phyloP scores from a whole-genome alignment of 116 monocot genomes.

The Zostera marina region DNA sequence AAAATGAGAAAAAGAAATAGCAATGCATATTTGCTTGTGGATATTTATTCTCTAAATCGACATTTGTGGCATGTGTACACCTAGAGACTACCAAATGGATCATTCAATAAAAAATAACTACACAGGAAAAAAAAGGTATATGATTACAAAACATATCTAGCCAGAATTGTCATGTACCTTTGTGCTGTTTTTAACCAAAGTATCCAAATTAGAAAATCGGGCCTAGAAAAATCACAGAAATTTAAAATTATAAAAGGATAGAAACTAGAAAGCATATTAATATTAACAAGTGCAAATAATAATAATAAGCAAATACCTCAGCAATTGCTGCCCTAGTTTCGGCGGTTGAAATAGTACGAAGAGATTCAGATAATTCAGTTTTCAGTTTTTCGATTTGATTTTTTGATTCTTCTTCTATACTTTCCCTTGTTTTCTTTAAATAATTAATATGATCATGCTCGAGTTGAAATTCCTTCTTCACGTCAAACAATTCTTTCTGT shows the following conservation, averaged over 20 bases:
- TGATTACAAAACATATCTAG: background rate
- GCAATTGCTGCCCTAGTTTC: conserved; percentile 72
- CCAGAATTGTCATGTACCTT: conserved; percentile 1
- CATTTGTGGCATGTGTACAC: no score
- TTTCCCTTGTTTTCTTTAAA: conserved; percentile 53
- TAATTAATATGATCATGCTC: conserved; percentile 51
- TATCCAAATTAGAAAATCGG: conserved; percentile 50
- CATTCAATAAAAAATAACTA: no score
- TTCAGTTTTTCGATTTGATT: conserved; percentile 58
- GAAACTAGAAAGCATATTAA: background rate
- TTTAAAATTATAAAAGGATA: no score
- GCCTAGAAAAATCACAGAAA: conserved; percentile 21
- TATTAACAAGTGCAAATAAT: background rate
- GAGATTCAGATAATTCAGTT: conserved; percentile 62
- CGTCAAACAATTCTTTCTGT: conserved; percentile 78
- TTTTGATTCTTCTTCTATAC: conserved; percentile 25
- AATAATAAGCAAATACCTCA: conserved; percentile 31
- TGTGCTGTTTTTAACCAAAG: conserved; percentile 13
- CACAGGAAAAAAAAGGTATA: background rate
- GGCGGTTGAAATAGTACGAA: conserved; percentile 56
- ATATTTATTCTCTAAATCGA: no score
- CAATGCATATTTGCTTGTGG: no score
- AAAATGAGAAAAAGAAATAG: no score
- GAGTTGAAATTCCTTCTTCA: conserved; percentile 81
- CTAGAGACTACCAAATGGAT: no score